A percentile compares a stretch with the other conserved stretches of the same genome.
These are phyloP conservation scores for Harringtonia aguacate DNA, from an alignment of 2,329 filamentous ascomycete species.

Conservation along the genomic window DNA sequence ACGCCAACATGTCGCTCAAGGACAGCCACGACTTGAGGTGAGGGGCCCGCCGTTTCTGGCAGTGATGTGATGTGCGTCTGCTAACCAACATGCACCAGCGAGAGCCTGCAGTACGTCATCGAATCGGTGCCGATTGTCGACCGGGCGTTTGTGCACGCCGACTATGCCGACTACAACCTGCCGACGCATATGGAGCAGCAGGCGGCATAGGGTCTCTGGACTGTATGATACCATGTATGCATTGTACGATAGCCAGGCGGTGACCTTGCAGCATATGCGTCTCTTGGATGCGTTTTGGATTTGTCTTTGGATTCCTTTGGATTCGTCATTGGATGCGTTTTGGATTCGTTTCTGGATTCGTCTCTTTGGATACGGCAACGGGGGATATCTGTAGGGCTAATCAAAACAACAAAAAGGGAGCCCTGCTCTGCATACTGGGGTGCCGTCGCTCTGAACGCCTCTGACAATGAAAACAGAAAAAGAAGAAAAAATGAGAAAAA, in stretches of 20 bases:
- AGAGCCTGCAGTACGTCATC: slow-evolving; percentile 72
- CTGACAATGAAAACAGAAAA: no score
- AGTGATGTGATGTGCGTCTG: background rate
- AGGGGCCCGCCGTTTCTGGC: no score
- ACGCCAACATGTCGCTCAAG: slow-evolving; percentile 61
- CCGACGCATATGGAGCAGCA: slow-evolving; percentile 47
- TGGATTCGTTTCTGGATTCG: no score
- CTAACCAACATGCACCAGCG: slow-evolving; percentile 24
- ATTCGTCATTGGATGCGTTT: no score
- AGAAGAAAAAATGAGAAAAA: no score
- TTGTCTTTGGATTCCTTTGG: background rate
- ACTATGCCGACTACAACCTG: slow-evolving; percentile 52
- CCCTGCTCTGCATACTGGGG: no score
- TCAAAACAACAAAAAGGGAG: background rate
- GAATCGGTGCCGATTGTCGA: slow-evolving; percentile 75
- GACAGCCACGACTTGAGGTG: slow-evolving; percentile 68
- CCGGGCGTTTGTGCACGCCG: slow-evolving; percentile 58
- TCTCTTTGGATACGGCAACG: no score
- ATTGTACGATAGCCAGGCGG: slow-evolving; percentile 3
- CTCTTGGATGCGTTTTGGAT: background rate
- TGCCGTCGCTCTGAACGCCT: no score
- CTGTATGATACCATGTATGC: background rate
- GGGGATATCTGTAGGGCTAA: background rate
- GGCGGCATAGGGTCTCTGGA: slow-evolving; percentile 5
- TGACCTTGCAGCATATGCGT: no score